Percentiles rank a stretch among this genome's conserved stretches.
Conservation (phyloP, 257 asterid genomes). For the Echites panduratus region DNA sequence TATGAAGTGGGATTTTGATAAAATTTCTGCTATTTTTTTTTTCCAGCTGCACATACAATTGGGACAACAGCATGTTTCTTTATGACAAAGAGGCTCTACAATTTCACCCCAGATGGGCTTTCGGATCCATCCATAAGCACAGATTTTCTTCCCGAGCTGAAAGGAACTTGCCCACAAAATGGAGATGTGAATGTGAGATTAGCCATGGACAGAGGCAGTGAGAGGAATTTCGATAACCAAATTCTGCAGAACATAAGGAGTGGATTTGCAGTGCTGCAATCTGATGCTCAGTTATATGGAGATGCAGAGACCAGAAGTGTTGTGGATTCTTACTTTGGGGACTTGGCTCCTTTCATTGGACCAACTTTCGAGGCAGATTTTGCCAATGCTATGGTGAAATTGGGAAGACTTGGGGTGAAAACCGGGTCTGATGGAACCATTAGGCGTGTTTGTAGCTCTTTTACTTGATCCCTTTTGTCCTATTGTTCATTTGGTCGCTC, state of each 20-base stretch:
- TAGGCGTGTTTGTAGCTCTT: conserved; percentile 55
- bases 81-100: conserved; percentile 69
- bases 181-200: conserved; percentile 53
- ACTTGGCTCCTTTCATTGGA: conserved; percentile 31
- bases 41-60: conserved; percentile 72
- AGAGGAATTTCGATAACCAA: conserved; percentile 39
- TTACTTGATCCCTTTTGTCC: conserved; percentile 20
- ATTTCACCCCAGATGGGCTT: conserved; percentile 36
- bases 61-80: conserved; percentile 95
- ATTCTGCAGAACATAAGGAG: conserved; percentile 50
- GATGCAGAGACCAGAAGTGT: conserved; percentile 43
- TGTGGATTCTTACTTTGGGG: conserved; percentile 68
- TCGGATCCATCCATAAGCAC: conserved; percentile 75
- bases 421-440: conserved; percentile 57
- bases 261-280: conserved; percentile 68
- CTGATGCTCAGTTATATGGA: conserved; percentile 64
- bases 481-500: not conserved
- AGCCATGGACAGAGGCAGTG: conserved; percentile 55
- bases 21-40: not conserved
- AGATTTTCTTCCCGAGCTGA: conserved; percentile 47
- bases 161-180: conserved; percentile 42
- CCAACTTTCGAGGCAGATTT: conserved; percentile 67
- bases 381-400: conserved; percentile 52
- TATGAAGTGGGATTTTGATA: not conserved
- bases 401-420: conserved; percentile 71